A percentile compares a stretch with the other conserved stretches of the same genome.
Evolutionary conservation across 176 grass and related monocot species (phyloP).

Genomic region (Carex cristatella): DNA sequence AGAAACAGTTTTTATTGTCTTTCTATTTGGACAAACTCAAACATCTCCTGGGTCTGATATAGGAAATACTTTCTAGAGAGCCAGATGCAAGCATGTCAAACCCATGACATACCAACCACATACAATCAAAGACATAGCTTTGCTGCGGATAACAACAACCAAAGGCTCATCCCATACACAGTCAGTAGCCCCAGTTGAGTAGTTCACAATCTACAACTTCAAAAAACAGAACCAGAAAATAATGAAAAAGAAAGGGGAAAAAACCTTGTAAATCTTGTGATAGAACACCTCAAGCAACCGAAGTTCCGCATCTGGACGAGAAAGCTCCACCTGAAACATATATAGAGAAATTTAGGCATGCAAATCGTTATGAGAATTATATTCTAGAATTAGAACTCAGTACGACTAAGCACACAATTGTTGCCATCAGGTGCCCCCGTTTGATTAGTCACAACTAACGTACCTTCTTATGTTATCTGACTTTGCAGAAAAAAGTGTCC

Average conservation of each 20-base stretch:
- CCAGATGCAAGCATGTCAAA: background rate
- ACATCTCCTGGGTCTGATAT: background rate
- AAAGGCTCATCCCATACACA: background rate
- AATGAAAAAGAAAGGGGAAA: constrained; percentile 12
- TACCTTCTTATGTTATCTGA: background rate
- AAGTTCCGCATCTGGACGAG: constrained; percentile 69
- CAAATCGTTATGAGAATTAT: background rate
- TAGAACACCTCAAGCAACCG: constrained; percentile 88
- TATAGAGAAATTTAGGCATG: constrained; percentile 8
- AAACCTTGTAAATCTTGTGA: constrained; percentile 97
- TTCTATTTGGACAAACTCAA: background rate
- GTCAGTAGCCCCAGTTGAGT: background rate
- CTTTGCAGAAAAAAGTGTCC: background rate
- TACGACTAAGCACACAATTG: background rate
- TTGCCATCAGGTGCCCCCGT: background rate
- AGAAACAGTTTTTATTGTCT: background rate
- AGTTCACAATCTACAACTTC: background rate
- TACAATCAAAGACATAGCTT: background rate
- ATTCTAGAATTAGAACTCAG: background rate
- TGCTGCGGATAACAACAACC: background rate
- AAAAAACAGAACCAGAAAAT: background rate
- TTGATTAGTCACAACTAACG: background rate
- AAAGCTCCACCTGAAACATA: constrained; percentile 76
- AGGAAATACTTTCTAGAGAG: background rate
- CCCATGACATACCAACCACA: background rate